Evolutionary conservation across 805 yeast species (phyloP).

Genomic region (Lipomyces lipofer): DNA sequence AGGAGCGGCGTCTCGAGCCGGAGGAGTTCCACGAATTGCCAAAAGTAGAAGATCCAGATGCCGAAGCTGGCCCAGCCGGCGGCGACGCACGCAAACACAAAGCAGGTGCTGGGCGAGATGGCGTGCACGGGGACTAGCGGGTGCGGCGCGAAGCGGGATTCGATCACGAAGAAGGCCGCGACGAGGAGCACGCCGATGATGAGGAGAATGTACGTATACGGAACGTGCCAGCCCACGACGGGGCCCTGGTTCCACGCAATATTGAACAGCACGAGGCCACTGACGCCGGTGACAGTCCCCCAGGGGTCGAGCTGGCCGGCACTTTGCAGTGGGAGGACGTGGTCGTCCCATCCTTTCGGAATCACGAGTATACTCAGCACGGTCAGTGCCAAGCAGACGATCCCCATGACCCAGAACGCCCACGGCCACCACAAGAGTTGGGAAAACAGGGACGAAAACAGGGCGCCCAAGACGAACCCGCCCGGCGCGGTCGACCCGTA

Average conservation of each 20-base stretch:
- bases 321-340: constrained; percentile 33
- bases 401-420: constrained; percentile 53
- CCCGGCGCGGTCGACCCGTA: constrained; percentile 65
- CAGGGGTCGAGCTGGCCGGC: constrained; percentile 47
- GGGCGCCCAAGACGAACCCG: constrained; percentile 59
- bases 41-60: constrained; percentile 66
- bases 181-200: constrained; percentile 51
- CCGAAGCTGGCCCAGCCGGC: constrained; percentile 82
- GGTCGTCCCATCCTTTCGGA: constrained; percentile 38
- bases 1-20: constrained; percentile 51
- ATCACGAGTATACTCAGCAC: constrained; percentile 43
- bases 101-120: constrained; percentile 47
- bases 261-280: constrained; percentile 62
- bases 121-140: constrained; percentile 59
- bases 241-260: constrained; percentile 79
- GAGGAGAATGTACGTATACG: constrained; percentile 59
- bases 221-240: constrained; percentile 61
- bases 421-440: constrained; percentile 60
- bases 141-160: constrained; percentile 45
- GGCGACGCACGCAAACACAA: constrained; percentile 53
- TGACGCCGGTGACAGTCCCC: constrained; percentile 59
- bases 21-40: constrained; percentile 52
- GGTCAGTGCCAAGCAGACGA: constrained; percentile 38
- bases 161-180: constrained; percentile 50
- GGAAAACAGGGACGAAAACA: constrained; percentile 52